Conservation (phyloP, 495 filamentous ascomycete genomes). For the Amphirosellinia nigrospora region DNA sequence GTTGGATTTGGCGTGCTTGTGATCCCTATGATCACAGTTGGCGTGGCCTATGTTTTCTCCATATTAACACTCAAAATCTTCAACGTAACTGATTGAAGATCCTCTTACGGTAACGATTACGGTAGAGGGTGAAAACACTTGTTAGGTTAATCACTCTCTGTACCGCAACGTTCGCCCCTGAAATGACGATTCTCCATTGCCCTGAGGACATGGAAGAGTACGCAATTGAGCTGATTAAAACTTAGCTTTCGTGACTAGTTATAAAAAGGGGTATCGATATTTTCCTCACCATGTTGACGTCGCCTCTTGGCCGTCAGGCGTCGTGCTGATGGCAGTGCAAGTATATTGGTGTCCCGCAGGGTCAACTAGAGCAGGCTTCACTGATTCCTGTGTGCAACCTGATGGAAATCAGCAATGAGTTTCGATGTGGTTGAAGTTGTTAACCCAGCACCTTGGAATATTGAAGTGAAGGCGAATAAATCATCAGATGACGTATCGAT, state of each 20-base stretch:
- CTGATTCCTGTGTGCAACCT: constrained; percentile 48
- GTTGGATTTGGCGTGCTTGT: constrained; percentile 48
- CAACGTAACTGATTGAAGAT: neutral
- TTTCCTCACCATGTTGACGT: constrained; percentile 48
- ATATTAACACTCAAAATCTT: neutral
- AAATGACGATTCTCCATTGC: constrained; percentile 48
- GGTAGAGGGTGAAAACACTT: constrained; percentile 41
- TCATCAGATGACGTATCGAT: constrained; percentile 49
- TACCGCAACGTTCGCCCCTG: constrained; percentile 45
- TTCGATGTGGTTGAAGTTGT: neutral
- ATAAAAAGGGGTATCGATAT: neutral
- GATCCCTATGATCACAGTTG: constrained; percentile 47
- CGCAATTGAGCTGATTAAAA: constrained; percentile 40
- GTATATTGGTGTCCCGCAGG: constrained; percentile 44
- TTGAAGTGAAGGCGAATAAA: constrained; percentile 49
- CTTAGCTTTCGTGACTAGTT: neutral
- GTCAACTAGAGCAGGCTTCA: constrained; percentile 48
- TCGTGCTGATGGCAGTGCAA: constrained; percentile 47
- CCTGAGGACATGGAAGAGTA: constrained; percentile 50
- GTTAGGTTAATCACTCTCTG: constrained; percentile 48
- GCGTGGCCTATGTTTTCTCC: constrained; percentile 42
- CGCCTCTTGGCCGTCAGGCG: constrained; percentile 43
- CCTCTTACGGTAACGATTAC: constrained; percentile 44
- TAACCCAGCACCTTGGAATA: constrained; percentile 46
- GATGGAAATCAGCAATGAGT: constrained; percentile 4